A percentile compares a stretch with the other conserved stretches of the same genome.
Conservation (phyloP, 2,329 filamentous ascomycete species). For the Cladosporium sphaerospermum region DNA sequence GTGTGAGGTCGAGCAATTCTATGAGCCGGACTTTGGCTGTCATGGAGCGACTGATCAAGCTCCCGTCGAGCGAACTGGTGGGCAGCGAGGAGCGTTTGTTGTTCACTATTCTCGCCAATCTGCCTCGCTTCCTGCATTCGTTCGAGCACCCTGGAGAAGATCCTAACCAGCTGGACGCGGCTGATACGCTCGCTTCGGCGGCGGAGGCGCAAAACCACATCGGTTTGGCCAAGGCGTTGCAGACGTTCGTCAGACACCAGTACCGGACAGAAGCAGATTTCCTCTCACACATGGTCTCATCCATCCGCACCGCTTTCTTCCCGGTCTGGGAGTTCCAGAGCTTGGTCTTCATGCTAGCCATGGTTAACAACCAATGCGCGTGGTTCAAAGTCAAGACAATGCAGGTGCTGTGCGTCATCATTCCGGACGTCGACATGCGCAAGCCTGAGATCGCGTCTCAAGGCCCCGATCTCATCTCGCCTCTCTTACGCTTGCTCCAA, state of each 20-base stretch:
- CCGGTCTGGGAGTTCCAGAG: conserved; percentile 76
- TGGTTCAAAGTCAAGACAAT: conserved; percentile 94
- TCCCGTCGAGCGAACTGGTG: conserved; percentile 74
- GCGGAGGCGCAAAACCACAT: conserved; percentile 66
- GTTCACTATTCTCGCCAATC: conserved; percentile 83
- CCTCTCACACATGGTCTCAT: conserved; percentile 63
- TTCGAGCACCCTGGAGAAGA: conserved; percentile 61
- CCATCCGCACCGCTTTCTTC: conserved; percentile 72
- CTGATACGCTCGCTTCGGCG: conserved; percentile 63
- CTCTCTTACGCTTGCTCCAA: conserved; percentile 78
- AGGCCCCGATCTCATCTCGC: conserved; percentile 91
- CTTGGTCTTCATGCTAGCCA: conserved; percentile 82
- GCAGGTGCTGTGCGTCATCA: conserved; percentile 76
- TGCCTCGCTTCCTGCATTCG: conserved; percentile 75
- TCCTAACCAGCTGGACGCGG: conserved; percentile 53
- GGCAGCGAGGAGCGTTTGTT: conserved; percentile 77
- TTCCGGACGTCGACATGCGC: conserved; percentile 88
- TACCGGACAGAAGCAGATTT: conserved; percentile 70
- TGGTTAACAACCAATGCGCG: conserved; percentile 78
- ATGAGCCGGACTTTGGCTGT: conserved; percentile 70
- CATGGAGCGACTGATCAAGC: conserved; percentile 68
- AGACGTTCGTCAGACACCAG: conserved; percentile 61
- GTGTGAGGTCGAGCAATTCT: conserved; percentile 77
- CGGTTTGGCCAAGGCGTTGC: conserved; percentile 62
- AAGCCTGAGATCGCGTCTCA: conserved; percentile 84